Base-by-base conservation (phyloP, 345 rosid species). In the Arabidopsis suecica region DNA sequence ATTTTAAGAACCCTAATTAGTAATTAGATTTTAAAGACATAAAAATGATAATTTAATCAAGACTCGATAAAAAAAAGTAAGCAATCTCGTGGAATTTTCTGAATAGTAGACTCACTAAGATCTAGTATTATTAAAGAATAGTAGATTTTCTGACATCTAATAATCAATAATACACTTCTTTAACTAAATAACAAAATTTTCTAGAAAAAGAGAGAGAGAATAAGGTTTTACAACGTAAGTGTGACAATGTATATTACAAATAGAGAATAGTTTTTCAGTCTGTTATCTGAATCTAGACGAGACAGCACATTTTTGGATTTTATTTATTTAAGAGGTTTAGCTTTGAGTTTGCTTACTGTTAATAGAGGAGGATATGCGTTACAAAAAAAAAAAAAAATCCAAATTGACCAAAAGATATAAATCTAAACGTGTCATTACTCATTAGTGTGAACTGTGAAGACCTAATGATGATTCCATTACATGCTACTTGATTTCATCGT, bases 201-300 rank as follows among this genome's bases (percentile, higher is more conserved):
- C 12, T 50, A 9, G 30, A 22, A 9, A 48, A 50, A 28, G 30
- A 20, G 9, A 0, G 9, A 50, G 30, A 22, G 18, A 44, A 44
- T 4, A 50, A 50, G 9, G 18, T 16, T 7, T 7, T 8, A 48
- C 16, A 48, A 48, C 25, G 53, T 33, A 1, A 6, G 36, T 33
- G 36, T 5, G 36, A 33, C 5, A 28, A 28, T 28, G 30, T 28
- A 28, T 28, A 28, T 28, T 2, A 28, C 2, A 28, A 4, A 28
- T 1, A 28, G 30, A 28, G 30, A 28, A 28, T 28, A 28, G 4
- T 28, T 45, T 45, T 51, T 23, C 44, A 38, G 18, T 30, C n/a
- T 44, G 47, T 73, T 54, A 20, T 32, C 33, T 63, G 56, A 73
- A 73, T 73, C 45, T 73, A 41, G 77, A 62, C 62, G 34, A 33